These are phyloP conservation scores for Coemansia sp. DNA, from an alignment of 192 early-diverging fungal species.

Conservation along the genomic window DNA sequence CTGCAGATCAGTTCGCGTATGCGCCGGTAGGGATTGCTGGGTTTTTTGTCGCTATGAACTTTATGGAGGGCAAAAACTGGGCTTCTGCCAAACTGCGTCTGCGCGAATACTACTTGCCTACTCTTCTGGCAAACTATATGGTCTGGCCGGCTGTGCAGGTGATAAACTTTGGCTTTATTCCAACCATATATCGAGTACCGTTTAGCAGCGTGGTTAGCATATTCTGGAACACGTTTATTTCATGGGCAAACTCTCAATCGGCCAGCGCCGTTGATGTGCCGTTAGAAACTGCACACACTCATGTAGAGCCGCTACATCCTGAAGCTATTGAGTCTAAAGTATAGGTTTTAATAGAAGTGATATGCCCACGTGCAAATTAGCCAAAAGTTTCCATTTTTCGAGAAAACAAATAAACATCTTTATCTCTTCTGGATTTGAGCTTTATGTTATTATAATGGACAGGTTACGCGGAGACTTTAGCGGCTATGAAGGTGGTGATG, in stretches of 20 bases:
- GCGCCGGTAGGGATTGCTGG: conserved; percentile 67
- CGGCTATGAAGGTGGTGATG: conserved; percentile 10
- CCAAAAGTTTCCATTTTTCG: too few species aligned
- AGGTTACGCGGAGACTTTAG: conserved; percentile 17
- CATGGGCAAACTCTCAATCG: conserved; percentile 57
- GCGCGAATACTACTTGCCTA: conserved; percentile 57
- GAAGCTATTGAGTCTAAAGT: conserved; percentile 12
- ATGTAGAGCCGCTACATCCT: conserved; percentile 10
- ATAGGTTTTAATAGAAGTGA: background rate
- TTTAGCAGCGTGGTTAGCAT: conserved; percentile 70
- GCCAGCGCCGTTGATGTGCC: conserved; percentile 24
- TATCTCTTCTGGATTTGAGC: background rate
- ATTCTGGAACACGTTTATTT: conserved; percentile 75
- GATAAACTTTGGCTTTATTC: conserved; percentile 71
- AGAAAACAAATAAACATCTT: too few species aligned
- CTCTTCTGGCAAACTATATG: conserved; percentile 67
- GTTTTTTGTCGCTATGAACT: conserved; percentile 65
- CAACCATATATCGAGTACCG: conserved; percentile 63
- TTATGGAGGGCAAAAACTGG: conserved; percentile 56
- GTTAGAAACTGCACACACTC: conserved; percentile 30
- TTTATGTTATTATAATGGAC: conserved; percentile 16
- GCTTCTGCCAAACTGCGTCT: conserved; percentile 60
- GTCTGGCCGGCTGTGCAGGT: conserved; percentile 74
- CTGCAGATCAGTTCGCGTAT: conserved; percentile 62
- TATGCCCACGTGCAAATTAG: background rate